A percentile compares a stretch with the other conserved stretches of the same genome.
Conservation (phyloP, 2,329 filamentous ascomycete species). For the Aspergillaceae sp. region DNA sequence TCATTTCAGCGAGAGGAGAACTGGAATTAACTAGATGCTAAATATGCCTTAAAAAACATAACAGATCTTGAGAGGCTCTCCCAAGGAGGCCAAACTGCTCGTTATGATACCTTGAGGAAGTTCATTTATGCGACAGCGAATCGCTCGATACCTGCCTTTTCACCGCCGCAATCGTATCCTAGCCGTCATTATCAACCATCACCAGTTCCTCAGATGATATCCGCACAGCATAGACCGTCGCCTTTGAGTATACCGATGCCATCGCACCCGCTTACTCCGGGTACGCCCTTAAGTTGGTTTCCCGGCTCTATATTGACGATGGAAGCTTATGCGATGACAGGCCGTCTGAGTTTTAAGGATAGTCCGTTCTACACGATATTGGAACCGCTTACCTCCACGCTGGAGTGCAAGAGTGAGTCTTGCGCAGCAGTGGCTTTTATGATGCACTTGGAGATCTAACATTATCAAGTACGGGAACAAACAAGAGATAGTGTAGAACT, state of each 20-base stretch:
- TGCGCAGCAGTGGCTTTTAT: not conserved
- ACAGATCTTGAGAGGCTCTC: slow-evolving; percentile 21
- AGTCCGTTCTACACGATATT: slow-evolving; percentile 79
- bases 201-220: slow-evolving; percentile 14
- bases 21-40: not conserved
- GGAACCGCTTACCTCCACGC: slow-evolving; percentile 54
- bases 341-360: slow-evolving; percentile 53
- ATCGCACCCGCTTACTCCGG: slow-evolving; percentile 19
- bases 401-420: slow-evolving; percentile 63
- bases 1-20: not conserved
- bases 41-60: not conserved
- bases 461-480: slow-evolving; percentile 45
- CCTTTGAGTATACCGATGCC: slow-evolving; percentile 24
- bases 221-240: slow-evolving; percentile 19
- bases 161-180: slow-evolving; percentile 15
- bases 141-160: slow-evolving; percentile 20
- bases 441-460: slow-evolving; percentile 18
- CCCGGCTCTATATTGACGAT: not conserved
- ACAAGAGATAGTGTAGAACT: slow-evolving; percentile 53
- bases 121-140: slow-evolving; percentile 24
- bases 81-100: slow-evolving; percentile 15
- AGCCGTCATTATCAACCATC: slow-evolving; percentile 19
- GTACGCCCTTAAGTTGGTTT: slow-evolving; percentile 13
- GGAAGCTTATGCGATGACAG: slow-evolving; percentile 31
- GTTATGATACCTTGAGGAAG: slow-evolving; percentile 25